Conservation (phyloP, 1,284 basidiomycete species). For the Heterobasidion irregulare region DNA sequence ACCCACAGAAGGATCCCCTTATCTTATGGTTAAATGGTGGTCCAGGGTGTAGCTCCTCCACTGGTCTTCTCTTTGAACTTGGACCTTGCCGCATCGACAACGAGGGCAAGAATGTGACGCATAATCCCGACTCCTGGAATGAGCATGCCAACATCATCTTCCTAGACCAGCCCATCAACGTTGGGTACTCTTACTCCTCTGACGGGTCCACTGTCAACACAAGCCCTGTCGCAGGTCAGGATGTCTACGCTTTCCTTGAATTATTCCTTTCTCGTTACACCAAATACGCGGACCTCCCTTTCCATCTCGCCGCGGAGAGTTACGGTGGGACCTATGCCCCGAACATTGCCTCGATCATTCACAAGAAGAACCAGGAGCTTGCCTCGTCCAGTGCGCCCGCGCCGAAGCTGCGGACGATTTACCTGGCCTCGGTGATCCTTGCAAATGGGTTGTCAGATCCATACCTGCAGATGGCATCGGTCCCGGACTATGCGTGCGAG, state of each 20-base stretch:
- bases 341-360: slow-evolving; percentile 69
- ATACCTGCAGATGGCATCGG: slow-evolving; percentile 60
- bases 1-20: slow-evolving; percentile 72
- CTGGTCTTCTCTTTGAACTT: slow-evolving; percentile 80
- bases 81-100: slow-evolving; percentile 76
- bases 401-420: slow-evolving; percentile 48
- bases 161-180: slow-evolving; percentile 84
- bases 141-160: slow-evolving; percentile 52
- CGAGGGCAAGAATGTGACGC: slow-evolving; percentile 59
- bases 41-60: slow-evolving; percentile 72
- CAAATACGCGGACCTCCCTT: slow-evolving; percentile 56
- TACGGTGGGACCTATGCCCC: slow-evolving; percentile 81
- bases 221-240: slow-evolving; percentile 68
- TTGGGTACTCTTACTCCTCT: slow-evolving; percentile 83
- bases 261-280: slow-evolving; percentile 74
- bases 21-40: slow-evolving; percentile 89
- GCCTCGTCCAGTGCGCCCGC: slow-evolving; percentile 24
- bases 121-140: slow-evolving; percentile 45
- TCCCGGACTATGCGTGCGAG: slow-evolving; percentile 79
- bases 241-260: slow-evolving; percentile 87
- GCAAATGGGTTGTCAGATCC: slow-evolving; percentile 82
- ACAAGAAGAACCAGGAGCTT: slow-evolving; percentile 63
- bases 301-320: slow-evolving; percentile 71
- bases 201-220: slow-evolving; percentile 65
- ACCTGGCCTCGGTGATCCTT: slow-evolving; percentile 72